Conservation (phyloP, 1,284 basidiomycete genomes). For the Thecaphora thlaspeos region DNA sequence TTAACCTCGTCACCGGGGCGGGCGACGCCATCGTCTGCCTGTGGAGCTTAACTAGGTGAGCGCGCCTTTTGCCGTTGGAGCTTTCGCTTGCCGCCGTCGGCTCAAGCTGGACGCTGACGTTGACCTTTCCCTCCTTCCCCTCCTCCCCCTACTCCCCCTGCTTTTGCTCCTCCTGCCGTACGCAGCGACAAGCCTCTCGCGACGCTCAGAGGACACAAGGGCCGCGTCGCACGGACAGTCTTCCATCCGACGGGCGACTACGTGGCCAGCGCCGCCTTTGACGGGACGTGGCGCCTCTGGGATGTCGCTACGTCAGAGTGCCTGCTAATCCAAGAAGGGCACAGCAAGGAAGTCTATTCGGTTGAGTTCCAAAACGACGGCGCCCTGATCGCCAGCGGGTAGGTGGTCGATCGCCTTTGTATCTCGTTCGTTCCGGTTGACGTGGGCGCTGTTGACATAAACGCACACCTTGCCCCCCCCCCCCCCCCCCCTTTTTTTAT, state of each 20-base stretch:
- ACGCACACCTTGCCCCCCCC: too few relatives aligned
- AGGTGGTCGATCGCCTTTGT: slow-evolving; percentile 42
- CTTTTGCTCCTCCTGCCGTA: slow-evolving; percentile 5
- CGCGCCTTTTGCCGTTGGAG: too few relatives aligned
- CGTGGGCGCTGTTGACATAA: too few relatives aligned
- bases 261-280: slow-evolving; percentile 90
- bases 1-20: slow-evolving; percentile 87
- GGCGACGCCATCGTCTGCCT: slow-evolving; percentile 81
- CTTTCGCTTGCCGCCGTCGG: too few relatives aligned
- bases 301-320: slow-evolving; percentile 79
- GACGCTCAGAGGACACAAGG: slow-evolving; percentile 81
- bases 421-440: not conserved
- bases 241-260: slow-evolving; percentile 95
- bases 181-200: slow-evolving; percentile 74
- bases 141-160: too few relatives aligned
- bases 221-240: slow-evolving; percentile 84
- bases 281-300: slow-evolving; percentile 98
- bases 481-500: too few relatives aligned
- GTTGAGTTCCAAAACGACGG: slow-evolving; percentile 95
- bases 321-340: slow-evolving; percentile 88
- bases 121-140: too few relatives aligned
- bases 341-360: slow-evolving; percentile 93
- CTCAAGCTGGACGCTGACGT: too few relatives aligned
- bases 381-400: slow-evolving; percentile 88
- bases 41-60: slow-evolving; percentile 82